A percentile compares a stretch with the other conserved stretches of the same genome.
Evolutionary conservation across 805 yeast genomes (phyloP).

Genomic region (Sugiyamaella qingdaonensis): DNA sequence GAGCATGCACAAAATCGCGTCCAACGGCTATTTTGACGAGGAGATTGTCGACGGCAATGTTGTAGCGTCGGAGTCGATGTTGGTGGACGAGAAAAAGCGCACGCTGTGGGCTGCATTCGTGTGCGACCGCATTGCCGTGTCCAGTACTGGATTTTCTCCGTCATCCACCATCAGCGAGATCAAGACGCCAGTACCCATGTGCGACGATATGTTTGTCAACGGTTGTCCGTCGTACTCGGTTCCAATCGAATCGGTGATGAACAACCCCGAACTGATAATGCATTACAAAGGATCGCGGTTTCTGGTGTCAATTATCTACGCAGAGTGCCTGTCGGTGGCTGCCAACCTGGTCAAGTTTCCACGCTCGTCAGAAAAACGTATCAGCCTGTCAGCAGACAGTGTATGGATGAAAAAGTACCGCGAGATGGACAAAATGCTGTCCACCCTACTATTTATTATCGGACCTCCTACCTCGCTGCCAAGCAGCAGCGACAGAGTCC

Average conservation of each 20-base stretch:
- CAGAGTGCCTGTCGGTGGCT: neutral
- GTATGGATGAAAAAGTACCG: slow-evolving; percentile 3
- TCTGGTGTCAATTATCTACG: neutral
- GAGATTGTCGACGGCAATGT: neutral
- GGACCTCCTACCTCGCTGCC: neutral
- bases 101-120: slow-evolving; percentile 1
- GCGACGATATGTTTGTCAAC: neutral
- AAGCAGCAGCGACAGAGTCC: neutral
- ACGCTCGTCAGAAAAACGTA: neutral
- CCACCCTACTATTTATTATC: slow-evolving; percentile 1
- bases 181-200: slow-evolving; percentile 1
- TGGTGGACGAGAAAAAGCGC: slow-evolving; percentile 1
- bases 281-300: neutral
- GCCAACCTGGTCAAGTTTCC: neutral
- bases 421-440: neutral
- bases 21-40: neutral
- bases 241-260: neutral
- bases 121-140: slow-evolving; percentile 1
- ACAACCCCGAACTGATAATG: neutral
- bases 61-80: neutral
- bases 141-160: neutral
- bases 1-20: neutral
- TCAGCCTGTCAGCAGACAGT: neutral
- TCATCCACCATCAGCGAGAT: neutral
- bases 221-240: slow-evolving; percentile 1